Evolutionary conservation across 2,329 filamentous ascomycete species (phyloP), one percentile per base, ranked within the genome.

Genomic region (Fusarium tupiense): DNA sequence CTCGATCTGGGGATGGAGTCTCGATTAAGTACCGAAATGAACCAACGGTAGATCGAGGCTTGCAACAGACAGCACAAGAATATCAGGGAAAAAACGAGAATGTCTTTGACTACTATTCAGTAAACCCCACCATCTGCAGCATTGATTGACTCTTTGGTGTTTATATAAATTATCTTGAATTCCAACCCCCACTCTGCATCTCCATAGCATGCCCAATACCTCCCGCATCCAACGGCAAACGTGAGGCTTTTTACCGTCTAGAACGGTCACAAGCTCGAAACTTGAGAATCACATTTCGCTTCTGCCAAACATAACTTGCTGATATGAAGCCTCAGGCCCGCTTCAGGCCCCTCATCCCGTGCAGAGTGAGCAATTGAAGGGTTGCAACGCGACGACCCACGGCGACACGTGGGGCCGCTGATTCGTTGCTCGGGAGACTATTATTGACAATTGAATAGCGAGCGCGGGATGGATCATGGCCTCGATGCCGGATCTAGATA

Each of bases 351-450:
- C 73, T 62, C 67, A 59, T 41, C 43, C 44, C 29, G 40, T 49
- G 60, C 49, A 64, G 33, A 54, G 61, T 35, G 43, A 47, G 57
- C 43, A 43, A 16, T 59, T 59, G 31, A 52, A 52, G n/a, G 46
- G 71, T 53, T 67, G 58, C 71, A 73, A 73, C 63, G 38, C 50
- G 63, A 67, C 52, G 57, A 50, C 59, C 64, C 60, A 64, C 61
- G 65, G 54, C 56, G 44, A 73, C 77, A 80, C 79, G 79, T 80
- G 79, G 77, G 79, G 72, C 61, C 61, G 67, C 69, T 80, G 78
- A 80, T 80, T 80, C 77, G 79, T 64, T 69, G 60, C 46, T 67
- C 38, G 33, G 38, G 59, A 44, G 64, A 61, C 46, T 67, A n/a
- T 52, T 70, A 19, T 64, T 52, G 59, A 72, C 56, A 31, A 58